Evolutionary conservation across 2,329 filamentous ascomycete species (phyloP).

Genomic region (Sphaceloma murrayae): DNA sequence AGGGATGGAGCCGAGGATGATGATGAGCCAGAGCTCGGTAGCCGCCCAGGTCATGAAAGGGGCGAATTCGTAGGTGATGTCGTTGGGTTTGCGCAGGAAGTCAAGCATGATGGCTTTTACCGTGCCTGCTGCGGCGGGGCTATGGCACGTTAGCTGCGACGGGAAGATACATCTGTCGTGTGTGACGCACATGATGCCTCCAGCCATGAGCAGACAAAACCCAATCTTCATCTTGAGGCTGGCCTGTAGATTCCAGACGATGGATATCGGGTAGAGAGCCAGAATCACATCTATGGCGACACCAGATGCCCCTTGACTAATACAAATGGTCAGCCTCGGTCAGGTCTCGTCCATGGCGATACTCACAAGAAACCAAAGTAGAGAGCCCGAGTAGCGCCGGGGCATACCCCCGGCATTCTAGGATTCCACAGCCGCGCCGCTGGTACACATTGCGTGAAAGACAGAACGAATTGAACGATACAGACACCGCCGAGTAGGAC

Average conservation of each 20-base stretch:
- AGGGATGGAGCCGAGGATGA: conserved; percentile 16
- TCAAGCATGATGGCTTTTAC: conserved; percentile 10
- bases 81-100: conserved; percentile 11
- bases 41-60: conserved; percentile 12
- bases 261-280: conserved; percentile 9
- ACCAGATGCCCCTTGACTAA: conserved; percentile 11
- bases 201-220: conserved; percentile 15
- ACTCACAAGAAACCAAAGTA: conserved; percentile 14
- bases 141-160: neutral
- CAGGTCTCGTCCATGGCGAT: too few species aligned
- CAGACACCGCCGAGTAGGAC: conserved; percentile 17
- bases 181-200: conserved; percentile 4
- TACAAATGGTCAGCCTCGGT: too few species aligned
- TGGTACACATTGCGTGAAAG: conserved; percentile 9
- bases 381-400: conserved; percentile 4
- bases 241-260: conserved; percentile 16
- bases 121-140: conserved; percentile 5
- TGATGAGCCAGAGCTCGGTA: conserved; percentile 16
- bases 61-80: conserved; percentile 10
- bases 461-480: conserved; percentile 16
- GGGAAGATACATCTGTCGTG: neutral
- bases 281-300: conserved; percentile 9
- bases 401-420: conserved; percentile 2
- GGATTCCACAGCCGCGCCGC: conserved; percentile 6
- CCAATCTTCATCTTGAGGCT: conserved; percentile 11